Evolutionary conservation across 306 rosid species (phyloP).

Genomic region (Ochetophila trinervis): DNA sequence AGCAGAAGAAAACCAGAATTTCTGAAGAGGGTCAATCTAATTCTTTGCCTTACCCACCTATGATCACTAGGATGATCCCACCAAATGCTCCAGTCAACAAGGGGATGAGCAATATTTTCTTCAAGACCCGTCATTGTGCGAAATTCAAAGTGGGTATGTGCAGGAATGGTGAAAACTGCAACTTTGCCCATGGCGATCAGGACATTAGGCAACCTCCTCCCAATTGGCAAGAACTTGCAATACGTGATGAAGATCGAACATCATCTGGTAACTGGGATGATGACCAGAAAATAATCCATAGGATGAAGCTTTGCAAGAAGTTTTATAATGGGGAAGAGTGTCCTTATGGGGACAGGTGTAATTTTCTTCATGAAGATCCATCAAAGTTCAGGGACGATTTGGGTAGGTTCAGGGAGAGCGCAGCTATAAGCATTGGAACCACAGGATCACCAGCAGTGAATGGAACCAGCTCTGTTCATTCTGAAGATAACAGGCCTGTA

Average conservation of each 20-base stretch:
- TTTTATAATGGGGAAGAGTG: conserved; percentile 86
- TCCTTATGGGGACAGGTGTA: conserved; percentile 88
- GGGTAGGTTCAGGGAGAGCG: conserved; percentile 59
- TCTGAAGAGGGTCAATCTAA: conserved; percentile 44
- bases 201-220: conserved; percentile 88
- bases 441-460: conserved; percentile 43
- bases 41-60: conserved; percentile 25
- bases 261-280: conserved; percentile 64
- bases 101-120: conserved; percentile 66
- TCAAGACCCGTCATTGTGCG: conserved; percentile 82
- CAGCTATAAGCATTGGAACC: conserved; percentile 73
- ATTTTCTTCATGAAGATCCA: conserved; percentile 90
- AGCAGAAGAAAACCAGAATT: conserved; percentile 53
- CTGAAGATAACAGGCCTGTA: conserved; percentile 43
- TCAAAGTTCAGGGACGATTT: conserved; percentile 73
- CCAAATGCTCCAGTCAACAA: conserved; percentile 43
- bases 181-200: conserved; percentile 87
- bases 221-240: conserved; percentile 96
- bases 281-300: conserved; percentile 79
- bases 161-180: conserved; percentile 80
- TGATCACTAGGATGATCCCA: conserved; percentile 35
- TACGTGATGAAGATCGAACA: conserved; percentile 44
- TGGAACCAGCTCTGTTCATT: conserved; percentile 32
- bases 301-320: conserved; percentile 95
- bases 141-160: conserved; percentile 67